Conservation (phyloP, 2,329 filamentous ascomycete species). For the Aspergillus sp. region DNA sequence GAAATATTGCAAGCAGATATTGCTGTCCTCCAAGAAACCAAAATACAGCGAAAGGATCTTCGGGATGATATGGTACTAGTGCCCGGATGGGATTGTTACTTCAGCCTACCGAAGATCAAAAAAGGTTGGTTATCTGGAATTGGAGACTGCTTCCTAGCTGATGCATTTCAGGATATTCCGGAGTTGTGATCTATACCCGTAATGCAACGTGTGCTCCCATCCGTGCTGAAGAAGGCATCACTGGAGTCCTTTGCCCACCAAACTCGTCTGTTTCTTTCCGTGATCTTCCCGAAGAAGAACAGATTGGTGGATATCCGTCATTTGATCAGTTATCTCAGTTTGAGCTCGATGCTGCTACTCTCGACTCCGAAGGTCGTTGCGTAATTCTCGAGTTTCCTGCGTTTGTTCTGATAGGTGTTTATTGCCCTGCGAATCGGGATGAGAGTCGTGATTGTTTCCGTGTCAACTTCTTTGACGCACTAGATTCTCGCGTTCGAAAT, state of each 20-base stretch:
- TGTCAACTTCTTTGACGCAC: slow-evolving; percentile 68
- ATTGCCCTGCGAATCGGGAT: slow-evolving; percentile 85
- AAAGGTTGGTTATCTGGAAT: slow-evolving; percentile 58
- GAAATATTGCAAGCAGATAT: slow-evolving; percentile 89
- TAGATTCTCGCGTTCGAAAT: slow-evolving; percentile 83
- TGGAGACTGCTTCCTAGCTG: background rate
- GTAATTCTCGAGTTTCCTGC: slow-evolving; percentile 89
- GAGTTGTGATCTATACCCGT: slow-evolving; percentile 92
- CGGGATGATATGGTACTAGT: slow-evolving; percentile 94
- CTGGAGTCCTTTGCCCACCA: slow-evolving; percentile 71
- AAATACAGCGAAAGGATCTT: slow-evolving; percentile 90
- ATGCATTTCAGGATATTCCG: slow-evolving; percentile 70
- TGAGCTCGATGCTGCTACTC: slow-evolving; percentile 60
- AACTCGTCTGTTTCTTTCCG: slow-evolving; percentile 67
- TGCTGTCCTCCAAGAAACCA: slow-evolving; percentile 90
- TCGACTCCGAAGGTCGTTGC: slow-evolving; percentile 90
- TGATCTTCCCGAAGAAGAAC: slow-evolving; percentile 66
- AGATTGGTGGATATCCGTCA: slow-evolving; percentile 85
- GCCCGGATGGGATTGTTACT: slow-evolving; percentile 92
- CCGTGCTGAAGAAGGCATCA: slow-evolving; percentile 88
- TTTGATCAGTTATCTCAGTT: slow-evolving; percentile 60
- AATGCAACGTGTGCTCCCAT: slow-evolving; percentile 80
- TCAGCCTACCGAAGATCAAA: slow-evolving; percentile 87
- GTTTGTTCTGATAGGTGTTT: slow-evolving; percentile 89
- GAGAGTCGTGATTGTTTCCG: slow-evolving; percentile 80